A percentile compares a stretch with the other conserved stretches of the same genome.
Evolutionary conservation across 1,139 yeast species (phyloP).

Genomic region (Diutina neorugosa): DNA sequence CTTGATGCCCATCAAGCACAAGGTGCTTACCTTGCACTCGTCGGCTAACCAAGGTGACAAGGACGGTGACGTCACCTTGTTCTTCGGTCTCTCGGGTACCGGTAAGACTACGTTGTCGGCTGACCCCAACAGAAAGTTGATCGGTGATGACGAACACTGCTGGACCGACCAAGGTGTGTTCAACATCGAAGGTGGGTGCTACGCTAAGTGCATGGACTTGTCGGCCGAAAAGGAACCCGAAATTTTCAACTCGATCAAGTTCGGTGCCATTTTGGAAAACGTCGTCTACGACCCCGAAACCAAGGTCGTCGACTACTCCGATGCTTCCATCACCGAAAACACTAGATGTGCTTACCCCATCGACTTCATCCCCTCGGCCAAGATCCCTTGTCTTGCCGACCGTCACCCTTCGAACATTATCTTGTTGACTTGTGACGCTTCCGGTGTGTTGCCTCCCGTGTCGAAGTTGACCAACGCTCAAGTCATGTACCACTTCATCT

Average conservation of each 20-base stretch:
- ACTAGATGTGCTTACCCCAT: conserved; percentile 99
- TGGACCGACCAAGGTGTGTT: conserved; percentile 98
- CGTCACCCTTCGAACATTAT: conserved; percentile 87
- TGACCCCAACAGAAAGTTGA: conserved; percentile 85
- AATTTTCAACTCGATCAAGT: conserved; percentile 87
- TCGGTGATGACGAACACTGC: conserved; percentile 99
- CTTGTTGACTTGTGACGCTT: conserved; percentile 92
- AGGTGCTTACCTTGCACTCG: conserved; percentile 89
- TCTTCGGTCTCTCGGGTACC: conserved; percentile 96
- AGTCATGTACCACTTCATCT: conserved; percentile 97
- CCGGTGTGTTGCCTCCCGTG: conserved; percentile 96
- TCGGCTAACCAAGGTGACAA: conserved; percentile 83
- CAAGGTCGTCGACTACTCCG: conserved; percentile 78
- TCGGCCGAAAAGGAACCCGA: conserved; percentile 94
- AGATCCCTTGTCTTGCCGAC: conserved; percentile 87
- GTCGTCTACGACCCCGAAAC: conserved; percentile 74
- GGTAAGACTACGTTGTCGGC: conserved; percentile 98
- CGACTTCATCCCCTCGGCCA: conserved; percentile 91
- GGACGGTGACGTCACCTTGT: conserved; percentile 75
- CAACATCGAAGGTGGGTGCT: conserved; percentile 99
- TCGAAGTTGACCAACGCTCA: conserved; percentile 89
- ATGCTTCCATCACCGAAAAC: conserved; percentile 82
- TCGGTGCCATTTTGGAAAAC: conserved; percentile 90
- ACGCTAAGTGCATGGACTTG: conserved; percentile 92
- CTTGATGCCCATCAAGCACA: conserved; percentile 91